Conservation (phyloP, 345 rosid species). For the Pugionium dolabratum region DNA sequence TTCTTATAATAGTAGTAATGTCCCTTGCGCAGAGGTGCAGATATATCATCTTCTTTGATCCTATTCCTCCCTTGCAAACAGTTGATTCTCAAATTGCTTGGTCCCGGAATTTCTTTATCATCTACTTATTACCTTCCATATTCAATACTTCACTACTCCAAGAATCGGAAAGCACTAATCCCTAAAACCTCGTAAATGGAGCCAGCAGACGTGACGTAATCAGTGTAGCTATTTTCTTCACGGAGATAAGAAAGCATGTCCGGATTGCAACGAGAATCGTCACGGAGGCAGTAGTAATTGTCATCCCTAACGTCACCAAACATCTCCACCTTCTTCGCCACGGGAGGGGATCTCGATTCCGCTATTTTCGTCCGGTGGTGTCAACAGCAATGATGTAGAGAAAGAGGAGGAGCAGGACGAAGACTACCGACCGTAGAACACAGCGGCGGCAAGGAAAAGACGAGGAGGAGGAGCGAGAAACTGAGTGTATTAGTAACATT, state of each 20-base stretch:
- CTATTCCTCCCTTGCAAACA: conserved; percentile 52
- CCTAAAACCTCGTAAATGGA: background rate
- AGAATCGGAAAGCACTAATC: background rate
- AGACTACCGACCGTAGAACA: background rate
- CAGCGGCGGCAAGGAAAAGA: conserved; percentile 25
- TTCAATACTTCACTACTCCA: no score
- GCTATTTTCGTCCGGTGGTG: conserved; percentile 27
- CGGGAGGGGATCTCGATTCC: conserved; percentile 53
- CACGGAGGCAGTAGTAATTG: conserved; percentile 93
- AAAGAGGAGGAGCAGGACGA: background rate
- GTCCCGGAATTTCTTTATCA: conserved; percentile 43
- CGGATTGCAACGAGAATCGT: conserved; percentile 75
- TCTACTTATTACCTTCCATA: no score
- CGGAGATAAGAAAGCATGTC: conserved; percentile 62
- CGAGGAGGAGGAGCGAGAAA: background rate
- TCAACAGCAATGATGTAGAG: background rate
- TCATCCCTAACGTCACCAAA: conserved; percentile 79
- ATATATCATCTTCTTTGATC: conserved; percentile 79
- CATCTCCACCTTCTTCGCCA: conserved; percentile 78
- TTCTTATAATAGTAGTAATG: conserved; percentile 66
- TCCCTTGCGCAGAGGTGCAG: conserved; percentile 65
- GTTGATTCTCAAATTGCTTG: conserved; percentile 58
- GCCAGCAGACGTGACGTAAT: conserved; percentile 60
- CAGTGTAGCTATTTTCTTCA: conserved; percentile 69
- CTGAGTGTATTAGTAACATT: no score